Evolutionary conservation across 129 eudicot species (phyloP), one percentile per base, ranked within the genome.

Genomic region (Apium graveolens): DNA sequence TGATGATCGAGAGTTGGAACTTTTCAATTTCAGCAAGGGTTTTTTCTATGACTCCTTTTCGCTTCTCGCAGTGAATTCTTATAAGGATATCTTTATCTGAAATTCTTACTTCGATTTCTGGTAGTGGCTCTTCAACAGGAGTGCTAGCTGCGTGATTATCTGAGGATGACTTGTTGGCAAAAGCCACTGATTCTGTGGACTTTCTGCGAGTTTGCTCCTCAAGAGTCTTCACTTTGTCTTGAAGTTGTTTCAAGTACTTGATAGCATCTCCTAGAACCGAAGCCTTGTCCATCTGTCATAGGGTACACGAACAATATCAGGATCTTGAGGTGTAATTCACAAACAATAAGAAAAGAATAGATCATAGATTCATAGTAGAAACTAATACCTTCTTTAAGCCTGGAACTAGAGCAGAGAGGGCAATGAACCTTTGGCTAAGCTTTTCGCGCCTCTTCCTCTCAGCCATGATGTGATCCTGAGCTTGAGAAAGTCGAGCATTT

Each of bases 221-320:
- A 76, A 92, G 96, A 65, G 83, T 51, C 81, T 85, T 87, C 81
- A 90, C 96, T 82, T 84, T 80, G 24, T 92, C 96, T 86, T 92
- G 93, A 37, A 92, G 96, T 43, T 88, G 89, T 82, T 92, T 92
- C 86, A 92, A 66, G 86, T 92, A 87, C 88, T 88, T 89, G 57
- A 92, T 90, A 32, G 96, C 93, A 80, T 92, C 97, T 73, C 93
- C 97, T 83, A 92, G 96, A 85, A 92, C 89, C 43, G 97, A 90
- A 66, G 96, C 97, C 80, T 92, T 92, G 87, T 92, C 97, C 97
- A 92, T 92, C 97, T 92, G 65, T 43, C 32, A 20, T 39, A 65
- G 17, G 26, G 70, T 39, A 24, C 20, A 24, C 20, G 34, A 5
- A 82, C 65, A 66, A 51, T 24, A 34, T 38, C 48, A 73, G 48